Conservation (phyloP, 2,329 filamentous ascomycete genomes). For the Monilinia vaccinii-corymbosi region DNA sequence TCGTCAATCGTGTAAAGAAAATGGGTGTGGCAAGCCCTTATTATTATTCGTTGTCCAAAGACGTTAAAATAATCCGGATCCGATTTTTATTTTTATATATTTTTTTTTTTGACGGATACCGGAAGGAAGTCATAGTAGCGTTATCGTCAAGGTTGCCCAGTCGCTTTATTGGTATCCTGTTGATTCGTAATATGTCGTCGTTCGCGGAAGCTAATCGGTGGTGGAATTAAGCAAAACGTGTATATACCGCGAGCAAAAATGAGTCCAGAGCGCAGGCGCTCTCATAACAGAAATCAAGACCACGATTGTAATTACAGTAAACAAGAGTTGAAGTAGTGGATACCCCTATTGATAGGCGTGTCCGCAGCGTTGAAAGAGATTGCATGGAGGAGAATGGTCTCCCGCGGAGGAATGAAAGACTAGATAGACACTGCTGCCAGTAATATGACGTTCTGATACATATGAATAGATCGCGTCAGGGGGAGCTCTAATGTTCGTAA, state of each 20-base stretch:
- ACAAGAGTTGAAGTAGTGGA: constrained; percentile 4
- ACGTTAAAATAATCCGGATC: constrained; percentile 8
- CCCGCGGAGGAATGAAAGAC: constrained; percentile 7
- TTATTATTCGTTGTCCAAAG: constrained; percentile 10
- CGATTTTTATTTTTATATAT: no score
- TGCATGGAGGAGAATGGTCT: neutral
- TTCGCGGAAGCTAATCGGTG: constrained; percentile 17
- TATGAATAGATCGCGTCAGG: constrained; percentile 14
- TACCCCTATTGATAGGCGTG: neutral
- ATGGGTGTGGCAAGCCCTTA: constrained; percentile 1
- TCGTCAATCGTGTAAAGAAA: constrained; percentile 8
- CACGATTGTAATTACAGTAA: constrained; percentile 9
- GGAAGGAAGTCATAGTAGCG: constrained; percentile 25
- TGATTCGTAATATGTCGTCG: constrained; percentile 20
- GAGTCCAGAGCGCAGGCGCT: neutral
- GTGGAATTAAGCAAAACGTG: constrained; percentile 2
- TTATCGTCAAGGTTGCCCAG: constrained; percentile 30
- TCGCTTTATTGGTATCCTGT: constrained; percentile 30
- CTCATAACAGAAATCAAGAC: neutral
- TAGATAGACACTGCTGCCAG: constrained; percentile 15
- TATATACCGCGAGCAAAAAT: constrained; percentile 9
- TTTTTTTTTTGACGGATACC: constrained; percentile 6
- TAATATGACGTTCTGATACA: constrained; percentile 15
- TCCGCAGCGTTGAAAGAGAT: neutral
- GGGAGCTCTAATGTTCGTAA: constrained; percentile 24